Evolutionary conservation across 257 asterid genomes (phyloP).

Genomic region (Ilex aquifolium): DNA sequence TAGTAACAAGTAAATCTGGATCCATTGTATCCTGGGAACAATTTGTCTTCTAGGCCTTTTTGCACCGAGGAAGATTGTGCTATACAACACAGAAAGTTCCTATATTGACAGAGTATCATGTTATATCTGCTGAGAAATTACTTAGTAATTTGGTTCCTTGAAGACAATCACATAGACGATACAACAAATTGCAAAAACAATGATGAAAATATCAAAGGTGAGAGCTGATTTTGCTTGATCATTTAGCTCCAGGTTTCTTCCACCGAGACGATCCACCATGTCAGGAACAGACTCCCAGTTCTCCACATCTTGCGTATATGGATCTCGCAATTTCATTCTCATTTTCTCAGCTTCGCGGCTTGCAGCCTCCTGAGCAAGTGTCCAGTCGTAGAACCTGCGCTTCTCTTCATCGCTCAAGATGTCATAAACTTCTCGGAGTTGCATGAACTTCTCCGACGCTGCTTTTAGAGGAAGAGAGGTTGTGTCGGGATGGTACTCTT

Average conservation of each 20-base stretch:
- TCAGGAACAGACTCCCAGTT: slow-evolving; percentile 58
- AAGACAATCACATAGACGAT: slow-evolving; percentile 56
- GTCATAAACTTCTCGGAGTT: slow-evolving; percentile 52
- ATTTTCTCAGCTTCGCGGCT: slow-evolving; percentile 76
- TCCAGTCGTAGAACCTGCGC: slow-evolving; percentile 77
- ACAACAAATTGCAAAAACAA: slow-evolving; percentile 62
- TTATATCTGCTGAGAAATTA: background rate
- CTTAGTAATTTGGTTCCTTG: slow-evolving; percentile 47
- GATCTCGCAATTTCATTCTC: slow-evolving; percentile 70
- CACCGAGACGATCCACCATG: slow-evolving; percentile 83
- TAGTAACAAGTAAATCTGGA: too few relatives aligned
- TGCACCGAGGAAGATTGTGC: too few relatives aligned
- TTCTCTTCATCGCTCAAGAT: slow-evolving; percentile 61
- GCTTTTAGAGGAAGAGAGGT: slow-evolving; percentile 79
- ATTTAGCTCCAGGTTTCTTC: slow-evolving; percentile 75
- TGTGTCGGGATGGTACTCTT: slow-evolving; percentile 95
- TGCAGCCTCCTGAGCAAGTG: slow-evolving; percentile 79
- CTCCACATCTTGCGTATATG: slow-evolving; percentile 47
- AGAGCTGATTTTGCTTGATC: slow-evolving; percentile 85
- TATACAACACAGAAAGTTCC: too few relatives aligned
- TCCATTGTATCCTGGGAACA: too few relatives aligned
- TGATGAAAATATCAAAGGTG: slow-evolving; percentile 63
- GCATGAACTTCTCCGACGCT: slow-evolving; percentile 84
- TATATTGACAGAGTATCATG: too few relatives aligned
- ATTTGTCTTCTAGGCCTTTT: too few relatives aligned